These are phyloP conservation scores for Scytalidium sp. DNA, from an alignment of 2,329 filamentous ascomycete genomes.

Conservation along the genomic window DNA sequence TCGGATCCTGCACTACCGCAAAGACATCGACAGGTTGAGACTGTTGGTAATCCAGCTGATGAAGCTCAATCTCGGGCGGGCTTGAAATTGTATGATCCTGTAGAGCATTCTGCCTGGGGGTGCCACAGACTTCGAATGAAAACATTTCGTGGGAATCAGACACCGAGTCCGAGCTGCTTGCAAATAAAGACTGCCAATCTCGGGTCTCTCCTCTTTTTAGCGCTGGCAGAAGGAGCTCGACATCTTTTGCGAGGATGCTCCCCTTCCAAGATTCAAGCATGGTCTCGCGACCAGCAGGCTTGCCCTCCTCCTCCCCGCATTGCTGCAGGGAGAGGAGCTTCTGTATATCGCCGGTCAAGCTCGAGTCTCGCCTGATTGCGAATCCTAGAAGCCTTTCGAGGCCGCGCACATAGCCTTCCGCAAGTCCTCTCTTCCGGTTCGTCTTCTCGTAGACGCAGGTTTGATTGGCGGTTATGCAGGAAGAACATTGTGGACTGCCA, in stretches of 20 bases:
- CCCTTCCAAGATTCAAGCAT: constrained; percentile 9
- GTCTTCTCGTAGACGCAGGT: constrained; percentile 66
- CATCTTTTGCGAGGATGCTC: neutral
- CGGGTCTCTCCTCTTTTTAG: neutral
- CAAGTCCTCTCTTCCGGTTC: constrained; percentile 71
- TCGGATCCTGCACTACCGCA: neutral
- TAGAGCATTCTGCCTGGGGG: no score
- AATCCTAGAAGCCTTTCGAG: constrained; percentile 45
- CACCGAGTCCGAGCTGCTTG: no score
- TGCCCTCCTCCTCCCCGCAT: constrained; percentile 31
- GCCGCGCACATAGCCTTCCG: constrained; percentile 71
- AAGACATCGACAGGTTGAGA: neutral
- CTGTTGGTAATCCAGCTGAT: neutral
- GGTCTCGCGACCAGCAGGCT: constrained; percentile 24
- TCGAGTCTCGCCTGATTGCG: constrained; percentile 5
- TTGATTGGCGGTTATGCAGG: constrained; percentile 60
- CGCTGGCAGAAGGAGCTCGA: neutral
- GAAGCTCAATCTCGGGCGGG: no score
- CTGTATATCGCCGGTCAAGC: constrained; percentile 6
- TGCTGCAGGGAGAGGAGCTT: constrained; percentile 6
- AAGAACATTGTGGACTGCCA: constrained; percentile 65
- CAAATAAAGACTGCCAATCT: no score
- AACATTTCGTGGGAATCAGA: no score
- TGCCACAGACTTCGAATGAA: no score
- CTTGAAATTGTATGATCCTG: no score